Conservation (phyloP, 306 rosid species). For the Cicer yamashitae region DNA sequence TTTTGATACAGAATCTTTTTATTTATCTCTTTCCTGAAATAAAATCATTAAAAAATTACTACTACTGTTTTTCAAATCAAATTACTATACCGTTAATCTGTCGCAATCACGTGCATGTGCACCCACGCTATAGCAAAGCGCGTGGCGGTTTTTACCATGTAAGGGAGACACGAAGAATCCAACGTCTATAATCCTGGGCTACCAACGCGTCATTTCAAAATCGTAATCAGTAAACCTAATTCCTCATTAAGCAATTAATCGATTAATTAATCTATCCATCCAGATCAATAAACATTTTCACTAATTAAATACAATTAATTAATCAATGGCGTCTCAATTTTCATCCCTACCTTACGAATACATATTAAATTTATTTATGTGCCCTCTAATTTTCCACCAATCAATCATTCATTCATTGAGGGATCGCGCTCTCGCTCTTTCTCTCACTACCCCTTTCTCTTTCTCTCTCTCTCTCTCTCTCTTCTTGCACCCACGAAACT, state of each 20-base stretch:
- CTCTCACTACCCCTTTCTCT: constrained; percentile 33
- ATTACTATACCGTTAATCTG: constrained; percentile 36
- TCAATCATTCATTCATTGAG: constrained; percentile 73
- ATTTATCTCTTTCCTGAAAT: too few relatives aligned
- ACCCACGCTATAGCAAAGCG: neutral
- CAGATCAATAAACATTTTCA: constrained; percentile 7
- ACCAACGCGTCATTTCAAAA: constrained; percentile 46
- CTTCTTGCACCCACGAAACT: constrained; percentile 37
- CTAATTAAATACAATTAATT: constrained; percentile 29
- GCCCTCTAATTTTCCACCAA: constrained; percentile 52
- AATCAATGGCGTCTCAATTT: constrained; percentile 25
- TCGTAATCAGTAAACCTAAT: constrained; percentile 34
- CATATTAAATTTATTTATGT: constrained; percentile 1
- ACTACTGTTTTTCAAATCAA: neutral
- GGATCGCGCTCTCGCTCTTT: constrained; percentile 46
- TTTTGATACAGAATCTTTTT: too few relatives aligned
- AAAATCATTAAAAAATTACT: too few relatives aligned
- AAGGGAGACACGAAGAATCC: constrained; percentile 45
- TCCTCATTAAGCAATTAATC: constrained; percentile 12
- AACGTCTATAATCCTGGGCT: constrained; percentile 50
- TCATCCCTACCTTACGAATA: constrained; percentile 32
- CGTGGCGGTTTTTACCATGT: constrained; percentile 16
- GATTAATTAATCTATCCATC: constrained; percentile 22
- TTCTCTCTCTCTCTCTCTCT: constrained; percentile 25
- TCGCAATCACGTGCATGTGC: neutral